A percentile compares a stretch with the other conserved stretches of the same genome.
Conservation (phyloP, 163 green algal genomes). For the Scenedesmus sp. region DNA sequence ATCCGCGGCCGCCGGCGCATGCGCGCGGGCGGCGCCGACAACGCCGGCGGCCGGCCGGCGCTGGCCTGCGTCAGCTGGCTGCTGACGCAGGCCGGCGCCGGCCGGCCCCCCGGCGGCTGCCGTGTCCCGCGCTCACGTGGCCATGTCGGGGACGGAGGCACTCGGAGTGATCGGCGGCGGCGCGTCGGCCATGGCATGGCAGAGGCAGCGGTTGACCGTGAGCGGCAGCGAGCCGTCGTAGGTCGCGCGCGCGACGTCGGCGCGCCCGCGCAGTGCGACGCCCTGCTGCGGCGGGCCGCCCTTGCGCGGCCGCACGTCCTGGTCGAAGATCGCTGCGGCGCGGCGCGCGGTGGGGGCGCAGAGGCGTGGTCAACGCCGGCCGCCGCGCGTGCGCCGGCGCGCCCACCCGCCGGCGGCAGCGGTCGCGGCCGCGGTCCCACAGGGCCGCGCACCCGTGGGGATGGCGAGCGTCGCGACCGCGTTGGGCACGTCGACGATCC, state of each 20-base stretch:
- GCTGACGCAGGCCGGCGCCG: too few relatives aligned
- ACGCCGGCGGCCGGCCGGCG: too few relatives aligned
- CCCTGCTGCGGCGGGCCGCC: constrained; percentile 56
- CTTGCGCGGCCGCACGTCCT: constrained; percentile 75
- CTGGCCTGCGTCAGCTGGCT: too few relatives aligned
- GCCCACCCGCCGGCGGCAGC: not conserved
- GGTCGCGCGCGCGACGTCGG: constrained; percentile 51
- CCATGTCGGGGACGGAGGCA: too few relatives aligned
- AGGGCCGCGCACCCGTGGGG: constrained; percentile 55
- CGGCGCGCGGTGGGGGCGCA: not conserved
- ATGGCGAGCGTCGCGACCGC: constrained; percentile 56
- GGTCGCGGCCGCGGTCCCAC: constrained; percentile 47
- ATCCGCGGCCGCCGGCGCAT: too few relatives aligned
- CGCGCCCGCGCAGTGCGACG: constrained; percentile 47
- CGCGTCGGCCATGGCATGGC: not conserved
- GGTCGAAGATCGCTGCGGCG: constrained; percentile 40
- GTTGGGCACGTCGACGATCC: constrained; percentile 86
- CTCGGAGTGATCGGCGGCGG: too few relatives aligned
- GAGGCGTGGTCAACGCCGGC: not conserved
- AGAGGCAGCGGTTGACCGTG: constrained; percentile 57
- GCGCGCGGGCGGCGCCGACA: too few relatives aligned
- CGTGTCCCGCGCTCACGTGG: too few relatives aligned
- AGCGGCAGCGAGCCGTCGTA: constrained; percentile 64
- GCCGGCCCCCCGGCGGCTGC: too few relatives aligned
- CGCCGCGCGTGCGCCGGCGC: not conserved